Percentiles rank a stretch among this genome's conserved stretches.
phyloP scores from a whole-genome alignment of 1,284 basidiomycete genomes.

The Leccinum pachyderme region DNA sequence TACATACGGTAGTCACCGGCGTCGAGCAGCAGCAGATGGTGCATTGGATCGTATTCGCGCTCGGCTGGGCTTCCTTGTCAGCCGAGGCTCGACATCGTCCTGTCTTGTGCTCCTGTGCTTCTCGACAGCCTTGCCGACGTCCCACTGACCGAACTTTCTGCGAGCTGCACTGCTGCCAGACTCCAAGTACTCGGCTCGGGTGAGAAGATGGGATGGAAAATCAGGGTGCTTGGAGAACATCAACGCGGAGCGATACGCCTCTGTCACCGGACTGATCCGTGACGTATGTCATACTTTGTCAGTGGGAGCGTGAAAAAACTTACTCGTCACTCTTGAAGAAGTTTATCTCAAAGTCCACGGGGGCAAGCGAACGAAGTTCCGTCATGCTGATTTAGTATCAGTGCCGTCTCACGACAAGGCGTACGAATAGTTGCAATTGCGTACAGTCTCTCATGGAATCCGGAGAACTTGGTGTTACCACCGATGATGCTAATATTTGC shows the following conservation, averaged over 20 bases:
- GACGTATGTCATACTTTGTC: slow-evolving; percentile 9
- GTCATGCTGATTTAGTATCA: slow-evolving; percentile 43
- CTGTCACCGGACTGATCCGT: slow-evolving; percentile 62
- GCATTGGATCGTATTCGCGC: slow-evolving; percentile 23
- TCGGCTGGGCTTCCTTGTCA: slow-evolving; percentile 30
- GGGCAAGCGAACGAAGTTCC: slow-evolving; percentile 78
- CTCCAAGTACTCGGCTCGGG: slow-evolving; percentile 80
- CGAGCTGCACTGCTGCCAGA: slow-evolving; percentile 72
- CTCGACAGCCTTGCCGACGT: slow-evolving; percentile 25
- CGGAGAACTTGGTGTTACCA: slow-evolving; percentile 75
- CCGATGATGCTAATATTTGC: slow-evolving; percentile 89
- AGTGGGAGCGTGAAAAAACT: slow-evolving; percentile 32
- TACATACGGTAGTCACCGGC: slow-evolving; percentile 23
- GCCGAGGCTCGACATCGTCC: slow-evolving; percentile 28
- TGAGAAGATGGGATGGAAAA: slow-evolving; percentile 57
- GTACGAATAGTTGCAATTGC: slow-evolving; percentile 29
- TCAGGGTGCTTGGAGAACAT: slow-evolving; percentile 54
- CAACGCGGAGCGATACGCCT: slow-evolving; percentile 69
- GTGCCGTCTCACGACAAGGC: slow-evolving; percentile 12
- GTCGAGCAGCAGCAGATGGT: slow-evolving; percentile 19
- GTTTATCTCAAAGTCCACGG: slow-evolving; percentile 69
- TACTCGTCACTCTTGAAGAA: slow-evolving; percentile 75
- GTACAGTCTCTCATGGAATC: slow-evolving; percentile 75
- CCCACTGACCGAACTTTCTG: slow-evolving; percentile 60
- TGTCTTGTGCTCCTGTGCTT: slow-evolving; percentile 22